Evolutionary conservation across 2,329 filamentous ascomycete genomes (phyloP).

Genomic region (Claviceps monticola): DNA sequence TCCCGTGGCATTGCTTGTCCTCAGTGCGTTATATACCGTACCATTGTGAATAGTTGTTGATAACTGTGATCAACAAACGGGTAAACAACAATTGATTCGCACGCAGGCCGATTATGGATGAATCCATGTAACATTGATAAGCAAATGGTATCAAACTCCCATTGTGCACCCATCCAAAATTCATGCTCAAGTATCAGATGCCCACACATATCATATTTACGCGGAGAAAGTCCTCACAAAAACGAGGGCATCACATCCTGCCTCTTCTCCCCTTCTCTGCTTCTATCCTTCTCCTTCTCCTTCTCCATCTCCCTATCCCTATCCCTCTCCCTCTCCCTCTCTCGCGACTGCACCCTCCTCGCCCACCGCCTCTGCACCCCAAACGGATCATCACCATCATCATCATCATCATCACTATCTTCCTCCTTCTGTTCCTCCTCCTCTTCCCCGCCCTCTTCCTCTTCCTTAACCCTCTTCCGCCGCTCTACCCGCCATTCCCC

Average conservation of each 20-base stretch:
- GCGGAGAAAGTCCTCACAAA: conserved; percentile 12
- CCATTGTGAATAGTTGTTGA: too few relatives aligned
- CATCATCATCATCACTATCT: conserved; percentile 14
- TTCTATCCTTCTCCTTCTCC: not conserved
- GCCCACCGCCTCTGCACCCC: conserved; percentile 19
- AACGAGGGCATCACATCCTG: conserved; percentile 25
- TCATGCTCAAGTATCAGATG: not conserved
- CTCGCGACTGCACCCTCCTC: conserved; percentile 17
- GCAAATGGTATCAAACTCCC: too few relatives aligned
- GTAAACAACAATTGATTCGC: too few relatives aligned
- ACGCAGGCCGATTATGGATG: too few relatives aligned
- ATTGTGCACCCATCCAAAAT: too few relatives aligned
- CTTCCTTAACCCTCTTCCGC: not conserved
- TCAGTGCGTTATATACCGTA: too few relatives aligned
- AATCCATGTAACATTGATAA: too few relatives aligned
- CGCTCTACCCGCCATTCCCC: not conserved
- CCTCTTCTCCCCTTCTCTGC: not conserved
- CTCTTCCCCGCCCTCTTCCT: not conserved
- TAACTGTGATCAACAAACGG: too few relatives aligned
- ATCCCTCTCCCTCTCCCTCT: not conserved
- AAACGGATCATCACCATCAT: conserved; percentile 23
- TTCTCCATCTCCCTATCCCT: not conserved
- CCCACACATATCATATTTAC: not conserved
- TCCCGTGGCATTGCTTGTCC: too few relatives aligned
- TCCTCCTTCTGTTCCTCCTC: not conserved